phyloP scores from a whole-genome alignment of 2,329 filamentous ascomycete species.

The Tolypocladium amazonense region DNA sequence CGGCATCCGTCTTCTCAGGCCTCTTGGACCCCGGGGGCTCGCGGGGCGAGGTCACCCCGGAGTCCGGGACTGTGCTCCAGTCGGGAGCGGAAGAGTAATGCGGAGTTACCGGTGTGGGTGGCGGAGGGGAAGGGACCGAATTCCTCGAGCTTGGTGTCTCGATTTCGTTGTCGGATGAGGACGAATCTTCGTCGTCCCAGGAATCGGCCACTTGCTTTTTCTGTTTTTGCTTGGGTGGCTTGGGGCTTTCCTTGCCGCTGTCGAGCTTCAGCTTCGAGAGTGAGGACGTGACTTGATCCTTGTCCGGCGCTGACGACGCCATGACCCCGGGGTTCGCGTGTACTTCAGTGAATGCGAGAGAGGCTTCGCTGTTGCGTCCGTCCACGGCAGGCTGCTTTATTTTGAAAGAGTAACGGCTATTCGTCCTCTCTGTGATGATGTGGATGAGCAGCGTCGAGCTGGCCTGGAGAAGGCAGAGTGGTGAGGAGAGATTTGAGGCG shows the following conservation, averaged over 20 bases:
- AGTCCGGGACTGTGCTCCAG: background rate
- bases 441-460: background rate
- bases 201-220: conserved; percentile 28
- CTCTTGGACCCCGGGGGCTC: conserved; percentile 24
- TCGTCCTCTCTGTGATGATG: background rate
- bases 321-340: conserved; percentile 3
- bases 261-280: conserved; percentile 21
- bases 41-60: background rate
- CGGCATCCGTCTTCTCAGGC: conserved; percentile 89
- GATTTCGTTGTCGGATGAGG: conserved; percentile 22
- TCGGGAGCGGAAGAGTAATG: conserved; percentile 1
- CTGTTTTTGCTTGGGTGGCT: conserved; percentile 4
- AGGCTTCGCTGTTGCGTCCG: background rate
- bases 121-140: conserved; percentile 38
- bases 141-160: background rate
- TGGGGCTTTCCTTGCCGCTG: conserved; percentile 7
- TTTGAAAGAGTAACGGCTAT: background rate
- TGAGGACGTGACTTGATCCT: conserved; percentile 16
- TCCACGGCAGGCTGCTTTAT: background rate
- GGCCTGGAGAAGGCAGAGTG: background rate
- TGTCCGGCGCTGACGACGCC: conserved; percentile 10
- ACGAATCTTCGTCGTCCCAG: conserved; percentile 49
- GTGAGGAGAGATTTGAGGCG: background rate
- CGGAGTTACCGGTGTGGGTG: conserved; percentile 56
- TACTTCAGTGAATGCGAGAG: background rate